Percentiles rank a stretch among this genome's conserved stretches.
Conservation (phyloP, 768 basidiomycete genomes). For the Epithele typhae region DNA sequence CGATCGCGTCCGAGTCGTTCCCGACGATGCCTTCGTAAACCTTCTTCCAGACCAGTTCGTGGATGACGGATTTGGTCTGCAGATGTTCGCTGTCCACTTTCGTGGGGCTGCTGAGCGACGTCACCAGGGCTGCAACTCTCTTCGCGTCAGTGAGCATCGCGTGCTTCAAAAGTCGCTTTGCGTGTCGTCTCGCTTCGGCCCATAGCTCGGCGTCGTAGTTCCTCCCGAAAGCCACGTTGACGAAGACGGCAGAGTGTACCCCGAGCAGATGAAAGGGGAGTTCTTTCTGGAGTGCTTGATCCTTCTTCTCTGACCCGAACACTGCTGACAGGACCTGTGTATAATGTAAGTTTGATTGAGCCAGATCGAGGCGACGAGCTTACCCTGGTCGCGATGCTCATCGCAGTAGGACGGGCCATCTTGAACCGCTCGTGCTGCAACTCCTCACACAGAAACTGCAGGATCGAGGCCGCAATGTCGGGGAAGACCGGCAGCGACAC, state of each 20-base stretch:
- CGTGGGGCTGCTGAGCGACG: constrained; percentile 30
- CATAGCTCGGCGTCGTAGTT: constrained; percentile 37
- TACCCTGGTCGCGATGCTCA: constrained; percentile 61
- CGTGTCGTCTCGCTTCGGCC: constrained; percentile 35
- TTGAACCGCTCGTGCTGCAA: constrained; percentile 74
- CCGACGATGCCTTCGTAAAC: constrained; percentile 57
- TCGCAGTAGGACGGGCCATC: constrained; percentile 52
- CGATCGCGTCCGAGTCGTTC: constrained; percentile 54
- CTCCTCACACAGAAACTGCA: constrained; percentile 75
- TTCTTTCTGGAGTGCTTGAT: constrained; percentile 22
- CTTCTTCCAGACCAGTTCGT: constrained; percentile 63
- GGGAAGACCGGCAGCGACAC: constrained; percentile 15
- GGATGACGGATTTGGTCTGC: constrained; percentile 33
- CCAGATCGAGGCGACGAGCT: too few species aligned
- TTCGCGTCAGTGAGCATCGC: constrained; percentile 32
- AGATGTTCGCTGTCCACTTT: constrained; percentile 19
- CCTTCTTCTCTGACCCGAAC: constrained; percentile 29
- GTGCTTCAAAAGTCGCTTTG: constrained; percentile 37
- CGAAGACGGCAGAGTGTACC: constrained; percentile 46
- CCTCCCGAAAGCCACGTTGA: constrained; percentile 42
- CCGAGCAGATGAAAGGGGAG: constrained; percentile 38
- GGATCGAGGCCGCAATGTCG: constrained; percentile 67
- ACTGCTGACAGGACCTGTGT: constrained; percentile 9
- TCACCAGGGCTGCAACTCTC: constrained; percentile 28
- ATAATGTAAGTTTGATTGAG: too few species aligned